Conservation (phyloP, 2,329 filamentous ascomycete genomes). For the Allantophomopsis cytisporea region DNA sequence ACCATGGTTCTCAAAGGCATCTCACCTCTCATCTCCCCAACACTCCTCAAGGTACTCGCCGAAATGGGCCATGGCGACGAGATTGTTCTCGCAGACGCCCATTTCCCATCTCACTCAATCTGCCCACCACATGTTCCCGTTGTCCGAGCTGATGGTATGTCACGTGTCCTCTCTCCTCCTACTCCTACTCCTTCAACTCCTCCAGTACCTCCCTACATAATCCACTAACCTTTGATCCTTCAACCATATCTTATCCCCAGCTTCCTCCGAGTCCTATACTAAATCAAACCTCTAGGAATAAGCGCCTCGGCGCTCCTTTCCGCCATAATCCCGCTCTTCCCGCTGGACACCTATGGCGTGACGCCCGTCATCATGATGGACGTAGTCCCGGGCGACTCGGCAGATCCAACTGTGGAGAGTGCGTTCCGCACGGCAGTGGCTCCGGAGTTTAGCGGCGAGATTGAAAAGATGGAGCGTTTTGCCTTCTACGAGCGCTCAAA, state of each 20-base stretch:
- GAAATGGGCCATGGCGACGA: constrained; percentile 6
- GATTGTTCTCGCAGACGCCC: constrained; percentile 5
- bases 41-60: constrained; percentile 4
- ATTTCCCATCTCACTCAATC: constrained; percentile 4
- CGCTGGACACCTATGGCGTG: constrained; percentile 3
- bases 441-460: constrained; percentile 1
- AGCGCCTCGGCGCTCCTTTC: constrained; percentile 2
- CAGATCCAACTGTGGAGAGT: constrained; percentile 2
- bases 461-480: constrained; percentile 5
- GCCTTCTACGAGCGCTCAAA: constrained; percentile 4
- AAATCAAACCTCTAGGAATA: constrained; percentile 1
- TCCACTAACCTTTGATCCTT: background rate
- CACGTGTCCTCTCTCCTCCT: background rate
- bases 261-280: no score
- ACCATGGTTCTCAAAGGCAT: constrained; percentile 6
- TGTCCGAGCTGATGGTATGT: constrained; percentile 1
- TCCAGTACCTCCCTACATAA: background rate
- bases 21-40: constrained; percentile 4
- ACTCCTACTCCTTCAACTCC: no score
- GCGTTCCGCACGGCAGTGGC: constrained; percentile 2
- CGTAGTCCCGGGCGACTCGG: constrained; percentile 2
- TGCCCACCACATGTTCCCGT: constrained; percentile 1
- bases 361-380: constrained; percentile 5
- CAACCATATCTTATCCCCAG: no score
- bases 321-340: constrained; percentile 3